Percentiles rank a stretch among this genome's conserved stretches.
Conservation (phyloP, 2,329 filamentous ascomycete species). For the Aaosphaeria pasadenensis region DNA sequence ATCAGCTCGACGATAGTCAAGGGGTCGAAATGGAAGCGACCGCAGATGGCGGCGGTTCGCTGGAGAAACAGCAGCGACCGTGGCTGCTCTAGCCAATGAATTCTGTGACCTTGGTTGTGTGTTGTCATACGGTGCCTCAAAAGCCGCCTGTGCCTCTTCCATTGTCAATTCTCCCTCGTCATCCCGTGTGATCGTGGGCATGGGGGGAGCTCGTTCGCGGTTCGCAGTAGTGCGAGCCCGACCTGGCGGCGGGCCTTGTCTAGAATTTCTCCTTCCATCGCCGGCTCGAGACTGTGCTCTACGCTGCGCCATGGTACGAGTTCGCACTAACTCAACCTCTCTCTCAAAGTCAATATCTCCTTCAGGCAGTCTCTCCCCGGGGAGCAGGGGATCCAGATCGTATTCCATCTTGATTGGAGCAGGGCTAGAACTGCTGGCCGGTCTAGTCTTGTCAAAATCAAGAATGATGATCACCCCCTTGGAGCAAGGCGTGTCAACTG, state of each 20-base stretch:
- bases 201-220: constrained; percentile 10
- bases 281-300: constrained; percentile 22
- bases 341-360: constrained; percentile 40
- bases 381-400: constrained; percentile 35
- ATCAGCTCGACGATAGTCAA: constrained; percentile 66
- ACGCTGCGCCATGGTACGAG: constrained; percentile 35
- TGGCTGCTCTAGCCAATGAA: constrained; percentile 43
- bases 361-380: constrained; percentile 37
- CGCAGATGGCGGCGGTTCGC: constrained; percentile 66
- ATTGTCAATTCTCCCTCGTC: constrained; percentile 31
- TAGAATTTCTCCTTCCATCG: constrained; percentile 24
- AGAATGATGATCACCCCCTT: constrained; percentile 38
- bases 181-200: constrained; percentile 14
- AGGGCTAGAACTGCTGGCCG: constrained; percentile 15
- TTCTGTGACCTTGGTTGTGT: constrained; percentile 39
- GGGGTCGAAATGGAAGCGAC: constrained; percentile 52
- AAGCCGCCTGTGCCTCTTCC: constrained; percentile 35
- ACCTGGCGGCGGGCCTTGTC: constrained; percentile 19
- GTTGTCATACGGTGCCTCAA: constrained; percentile 40
- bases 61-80: constrained; percentile 61
- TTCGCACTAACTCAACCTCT: constrained; percentile 39
- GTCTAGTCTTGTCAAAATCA: constrained; percentile 35
- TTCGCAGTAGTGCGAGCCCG: constrained; percentile 28
- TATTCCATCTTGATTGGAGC: constrained; percentile 29
- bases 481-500: constrained; percentile 25